These are phyloP conservation scores for Gossypium anomalum DNA, from an alignment of 345 rosid species.

Conservation along the genomic window DNA sequence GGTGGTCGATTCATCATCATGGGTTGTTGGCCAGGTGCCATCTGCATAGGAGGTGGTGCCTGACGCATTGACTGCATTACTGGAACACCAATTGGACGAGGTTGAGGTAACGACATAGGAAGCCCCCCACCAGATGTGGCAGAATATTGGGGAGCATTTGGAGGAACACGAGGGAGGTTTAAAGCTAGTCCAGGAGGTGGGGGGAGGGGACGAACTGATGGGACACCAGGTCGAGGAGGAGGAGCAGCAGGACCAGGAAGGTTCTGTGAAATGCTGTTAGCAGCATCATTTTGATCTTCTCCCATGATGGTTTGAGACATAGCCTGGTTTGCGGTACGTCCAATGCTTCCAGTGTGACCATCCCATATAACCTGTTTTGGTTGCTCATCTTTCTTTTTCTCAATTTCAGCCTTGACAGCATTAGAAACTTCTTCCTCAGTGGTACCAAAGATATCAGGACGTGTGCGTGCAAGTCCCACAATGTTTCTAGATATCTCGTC, in stretches of 20 bases:
- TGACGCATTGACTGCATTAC: conserved; percentile 58
- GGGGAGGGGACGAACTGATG: conserved; percentile 66
- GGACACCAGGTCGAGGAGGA: conserved; percentile 71
- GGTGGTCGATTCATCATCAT: conserved; percentile 60
- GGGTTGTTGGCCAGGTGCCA: conserved; percentile 54
- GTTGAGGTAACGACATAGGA: conserved; percentile 41
- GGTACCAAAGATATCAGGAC: conserved; percentile 94
- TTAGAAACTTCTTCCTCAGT: conserved; percentile 95
- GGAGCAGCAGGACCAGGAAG: conserved; percentile 88
- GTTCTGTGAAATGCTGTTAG: conserved; percentile 35
- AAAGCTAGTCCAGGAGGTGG: conserved; percentile 79
- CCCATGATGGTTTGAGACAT: conserved; percentile 56
- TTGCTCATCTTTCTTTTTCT: conserved; percentile 90
- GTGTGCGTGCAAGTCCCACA: conserved; percentile 75
- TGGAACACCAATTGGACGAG: conserved; percentile 61
- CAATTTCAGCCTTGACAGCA: conserved; percentile 91
- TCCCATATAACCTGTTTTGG: conserved; percentile 94
- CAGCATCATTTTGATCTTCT: conserved; percentile 53
- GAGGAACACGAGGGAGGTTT: conserved; percentile 74
- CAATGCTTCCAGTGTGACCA: conserved; percentile 89
- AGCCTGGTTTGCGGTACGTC: conserved; percentile 88
- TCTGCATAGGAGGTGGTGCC: conserved; percentile 50
- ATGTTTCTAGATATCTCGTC: conserved; percentile 88
- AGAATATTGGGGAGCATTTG: conserved; percentile 45
- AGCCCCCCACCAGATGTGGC: conserved; percentile 39